Conservation (phyloP, 805 yeast species). For the Metschnikowia continentalis region DNA sequence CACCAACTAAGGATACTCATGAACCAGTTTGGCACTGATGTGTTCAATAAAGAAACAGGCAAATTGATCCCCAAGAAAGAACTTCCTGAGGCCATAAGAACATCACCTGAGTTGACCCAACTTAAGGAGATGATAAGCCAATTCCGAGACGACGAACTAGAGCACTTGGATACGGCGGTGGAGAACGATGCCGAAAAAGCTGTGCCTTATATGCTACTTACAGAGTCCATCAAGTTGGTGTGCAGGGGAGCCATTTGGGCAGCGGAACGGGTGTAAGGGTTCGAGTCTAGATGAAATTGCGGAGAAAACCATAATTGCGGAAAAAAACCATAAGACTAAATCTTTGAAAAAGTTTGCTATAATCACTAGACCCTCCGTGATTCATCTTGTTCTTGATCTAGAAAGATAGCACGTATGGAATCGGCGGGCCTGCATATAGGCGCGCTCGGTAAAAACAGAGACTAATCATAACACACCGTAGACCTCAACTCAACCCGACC, state of each 20-base stretch:
- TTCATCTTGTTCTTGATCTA: neutral
- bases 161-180: conserved; percentile 91
- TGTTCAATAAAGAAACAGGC: conserved; percentile 34
- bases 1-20: conserved; percentile 76
- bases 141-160: conserved; percentile 92
- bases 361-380: no score
- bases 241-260: conserved; percentile 88
- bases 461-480: conserved; percentile 1
- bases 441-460: conserved; percentile 4
- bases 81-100: conserved; percentile 22
- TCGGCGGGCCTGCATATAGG: neutral
- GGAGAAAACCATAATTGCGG: neutral
- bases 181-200: conserved; percentile 91
- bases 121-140: conserved; percentile 61
- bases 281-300: neutral
- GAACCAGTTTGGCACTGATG: conserved; percentile 55
- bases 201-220: conserved; percentile 82
- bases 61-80: conserved; percentile 20
- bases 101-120: conserved; percentile 52
- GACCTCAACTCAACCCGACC: neutral
- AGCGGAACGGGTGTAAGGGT: conserved; percentile 69
- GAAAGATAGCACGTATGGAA: no score
- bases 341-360: no score
- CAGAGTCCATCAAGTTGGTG: conserved; percentile 79
- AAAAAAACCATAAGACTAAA: no score